A percentile compares a stretch with the other conserved stretches of the same genome.
Conservation (phyloP, 2,329 filamentous ascomycete species). For the Periglandula ipomoeae region DNA sequence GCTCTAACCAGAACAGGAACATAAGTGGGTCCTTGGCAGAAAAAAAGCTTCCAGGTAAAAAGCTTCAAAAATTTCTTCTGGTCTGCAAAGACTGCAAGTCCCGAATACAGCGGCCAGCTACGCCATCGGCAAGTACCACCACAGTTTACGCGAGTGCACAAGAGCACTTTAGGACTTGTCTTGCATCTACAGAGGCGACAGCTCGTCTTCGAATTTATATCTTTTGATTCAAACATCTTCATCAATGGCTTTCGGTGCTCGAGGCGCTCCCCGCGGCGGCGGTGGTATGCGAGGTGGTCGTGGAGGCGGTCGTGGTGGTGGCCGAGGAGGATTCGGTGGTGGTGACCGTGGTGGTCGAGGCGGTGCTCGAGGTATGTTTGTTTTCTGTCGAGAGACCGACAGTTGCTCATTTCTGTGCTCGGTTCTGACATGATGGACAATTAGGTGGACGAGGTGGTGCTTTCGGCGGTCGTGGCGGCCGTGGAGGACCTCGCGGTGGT, state of each 20-base stretch:
- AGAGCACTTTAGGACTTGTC: neutral
- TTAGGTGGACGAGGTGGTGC: conserved; percentile 15
- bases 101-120: neutral
- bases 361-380: conserved; percentile 15
- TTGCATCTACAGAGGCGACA: neutral
- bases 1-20: conserved; percentile 10
- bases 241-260: conserved; percentile 21
- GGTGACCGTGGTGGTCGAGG: conserved; percentile 29
- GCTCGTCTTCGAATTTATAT: neutral
- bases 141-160: conserved; percentile 2
- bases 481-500: conserved; percentile 30
- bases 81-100: conserved; percentile 8
- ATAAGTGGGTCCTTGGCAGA: conserved; percentile 9
- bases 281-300: conserved; percentile 14
- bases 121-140: conserved; percentile 12
- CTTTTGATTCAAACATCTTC: neutral
- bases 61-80: conserved; percentile 32
- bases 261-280: conserved; percentile 11
- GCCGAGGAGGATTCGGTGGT: conserved; percentile 19
- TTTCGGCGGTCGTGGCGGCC: conserved; percentile 21
- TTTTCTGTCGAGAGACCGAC: neutral
- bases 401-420: conserved; percentile 16
- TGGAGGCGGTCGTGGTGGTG: conserved; percentile 19
- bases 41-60: conserved; percentile 15
- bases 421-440: conserved; percentile 19